Evolutionary conservation across 1,284 basidiomycete species (phyloP).

Genomic region (Gymnopus androsaceus): DNA sequence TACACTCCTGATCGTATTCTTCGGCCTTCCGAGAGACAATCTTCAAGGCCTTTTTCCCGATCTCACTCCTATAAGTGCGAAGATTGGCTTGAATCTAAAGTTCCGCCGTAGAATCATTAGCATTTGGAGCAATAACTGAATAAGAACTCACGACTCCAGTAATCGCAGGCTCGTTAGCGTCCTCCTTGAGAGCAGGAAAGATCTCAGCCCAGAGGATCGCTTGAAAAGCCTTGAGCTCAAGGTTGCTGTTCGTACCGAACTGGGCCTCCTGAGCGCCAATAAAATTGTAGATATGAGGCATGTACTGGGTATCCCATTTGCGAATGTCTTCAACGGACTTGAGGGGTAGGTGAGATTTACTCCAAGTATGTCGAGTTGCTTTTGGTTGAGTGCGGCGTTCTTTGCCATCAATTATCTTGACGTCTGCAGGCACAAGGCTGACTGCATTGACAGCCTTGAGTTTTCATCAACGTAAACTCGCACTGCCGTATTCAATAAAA

Average conservation of each 20-base stretch:
- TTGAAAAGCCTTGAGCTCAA: not conserved
- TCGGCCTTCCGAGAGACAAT: too few species aligned
- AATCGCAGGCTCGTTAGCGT: not conserved
- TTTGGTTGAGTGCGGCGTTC: too few species aligned
- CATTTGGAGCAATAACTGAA: not conserved
- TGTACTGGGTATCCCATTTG: not conserved
- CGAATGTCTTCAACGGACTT: not conserved
- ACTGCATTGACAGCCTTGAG: too few species aligned
- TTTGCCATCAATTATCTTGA: too few species aligned
- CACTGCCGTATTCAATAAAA: too few species aligned
- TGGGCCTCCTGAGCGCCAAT: not conserved
- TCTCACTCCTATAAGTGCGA: not conserved
- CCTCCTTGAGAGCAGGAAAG: not conserved
- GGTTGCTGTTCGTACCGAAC: not conserved
- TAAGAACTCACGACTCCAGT: not conserved
- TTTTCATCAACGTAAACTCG: too few species aligned
- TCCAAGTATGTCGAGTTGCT: too few species aligned
- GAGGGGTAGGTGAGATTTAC: not conserved
- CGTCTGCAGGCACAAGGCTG: too few species aligned
- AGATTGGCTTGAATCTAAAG: not conserved
- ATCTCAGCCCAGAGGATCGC: not conserved
- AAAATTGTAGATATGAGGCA: not conserved
- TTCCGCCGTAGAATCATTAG: too few species aligned
- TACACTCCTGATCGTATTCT: too few species aligned
- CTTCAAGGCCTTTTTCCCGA: constrained; percentile 2